Evolutionary conservation across 2,329 filamentous ascomycete species (phyloP).

Genomic region (Tolypocladium inflatum): DNA sequence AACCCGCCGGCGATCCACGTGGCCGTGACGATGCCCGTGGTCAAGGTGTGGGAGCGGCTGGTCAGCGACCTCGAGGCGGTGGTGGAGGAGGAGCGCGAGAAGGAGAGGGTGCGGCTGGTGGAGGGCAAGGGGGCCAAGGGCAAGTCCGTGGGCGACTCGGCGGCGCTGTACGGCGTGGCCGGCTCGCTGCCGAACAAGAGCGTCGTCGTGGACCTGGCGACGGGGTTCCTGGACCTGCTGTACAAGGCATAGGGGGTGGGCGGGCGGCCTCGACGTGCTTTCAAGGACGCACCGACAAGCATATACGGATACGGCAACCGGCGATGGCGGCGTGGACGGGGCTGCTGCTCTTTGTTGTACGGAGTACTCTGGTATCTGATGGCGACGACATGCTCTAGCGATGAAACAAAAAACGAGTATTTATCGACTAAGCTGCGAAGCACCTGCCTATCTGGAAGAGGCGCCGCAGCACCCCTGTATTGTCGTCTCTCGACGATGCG

Average conservation of each 20-base stretch:
- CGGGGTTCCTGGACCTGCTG: slow-evolving; percentile 82
- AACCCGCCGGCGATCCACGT: slow-evolving; percentile 87
- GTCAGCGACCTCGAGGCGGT: slow-evolving; percentile 61
- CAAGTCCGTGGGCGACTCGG: slow-evolving; percentile 66
- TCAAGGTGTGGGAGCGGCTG: slow-evolving; percentile 70
- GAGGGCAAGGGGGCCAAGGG: slow-evolving; percentile 59
- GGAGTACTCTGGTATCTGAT: background rate
- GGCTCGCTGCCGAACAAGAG: slow-evolving; percentile 93
- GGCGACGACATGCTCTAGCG: background rate
- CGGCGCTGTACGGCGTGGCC: slow-evolving; percentile 88
- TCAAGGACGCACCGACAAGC: background rate
- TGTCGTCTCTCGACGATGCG: background rate
- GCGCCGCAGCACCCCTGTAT: background rate
- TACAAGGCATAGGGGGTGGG: slow-evolving; percentile 65
- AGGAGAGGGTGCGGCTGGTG: slow-evolving; percentile 62
- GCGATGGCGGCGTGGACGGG: background rate
- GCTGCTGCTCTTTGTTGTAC: background rate
- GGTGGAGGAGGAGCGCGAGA: slow-evolving; percentile 66
- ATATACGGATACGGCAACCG: background rate
- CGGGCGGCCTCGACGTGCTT: background rate
- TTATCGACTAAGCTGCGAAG: background rate
- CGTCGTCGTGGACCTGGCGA: slow-evolving; percentile 82
- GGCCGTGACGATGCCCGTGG: slow-evolving; percentile 82
- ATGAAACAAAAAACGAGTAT: background rate
- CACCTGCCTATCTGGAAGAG: background rate